Evolutionary conservation across 202 grass and related monocot species (phyloP), one percentile per base, ranked within the genome.

Genomic region (Zoysia matrella): DNA sequence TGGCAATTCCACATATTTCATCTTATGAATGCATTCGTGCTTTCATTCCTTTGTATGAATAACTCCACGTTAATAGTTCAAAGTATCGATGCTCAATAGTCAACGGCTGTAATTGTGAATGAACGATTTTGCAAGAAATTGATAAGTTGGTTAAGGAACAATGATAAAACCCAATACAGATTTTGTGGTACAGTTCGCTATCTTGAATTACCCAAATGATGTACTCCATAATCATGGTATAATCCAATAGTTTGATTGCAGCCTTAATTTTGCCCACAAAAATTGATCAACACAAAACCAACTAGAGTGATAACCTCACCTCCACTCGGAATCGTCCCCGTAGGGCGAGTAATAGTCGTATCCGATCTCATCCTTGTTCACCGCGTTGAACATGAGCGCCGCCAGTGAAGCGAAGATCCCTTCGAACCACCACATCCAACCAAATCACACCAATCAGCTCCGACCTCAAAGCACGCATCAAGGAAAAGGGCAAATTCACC

Each of bases 321-420:
- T 95, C 90, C 95, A 98, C 67, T 95, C 96, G 0, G 86, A 82
- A 85, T 90, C 87, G 10, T 92, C 92, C 15, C 90, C 95, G 10
- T 95, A 93, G 36, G 95, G 87, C 43, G 89, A 98, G 90, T 98
- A 98, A 42, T 91, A 95, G 52, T 95, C 95, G 72, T 93, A 74
- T 74, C 92, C 84, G 67, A 98, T 89, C 67, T 94, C 90, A 51
- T 91, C 87, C 81, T 84, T 91, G 74, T 78, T 88, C 47, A 98
- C 92, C 61, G 90, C 90, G 75, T 98, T 98, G 87, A 98, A 98
- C 96, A 98, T 98, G 83, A 95, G 88, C 16, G 92, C 96, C n/a
- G 91, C 92, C 11, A 98, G 74, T 58, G 91, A 85, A 46, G 96
- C 92, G 74, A 98, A 95, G 71, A 98, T 95, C 69, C 96, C 92